Conservation (phyloP, 2,329 filamentous ascomycete species). For the Verticillium nubilum region DNA sequence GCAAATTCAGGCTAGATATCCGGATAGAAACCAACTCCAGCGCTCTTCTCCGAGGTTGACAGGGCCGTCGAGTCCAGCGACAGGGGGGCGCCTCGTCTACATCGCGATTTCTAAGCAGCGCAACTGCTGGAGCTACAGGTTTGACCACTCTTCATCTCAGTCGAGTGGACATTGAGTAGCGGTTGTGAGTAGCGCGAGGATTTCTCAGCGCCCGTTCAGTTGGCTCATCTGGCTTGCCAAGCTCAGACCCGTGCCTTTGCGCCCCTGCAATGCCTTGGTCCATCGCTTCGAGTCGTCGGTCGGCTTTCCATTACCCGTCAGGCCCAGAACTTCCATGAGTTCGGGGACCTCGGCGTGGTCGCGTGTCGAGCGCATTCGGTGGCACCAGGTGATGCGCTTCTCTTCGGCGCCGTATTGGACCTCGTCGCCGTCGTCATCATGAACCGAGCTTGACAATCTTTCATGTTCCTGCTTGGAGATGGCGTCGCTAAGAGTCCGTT, state of each 20-base stretch:
- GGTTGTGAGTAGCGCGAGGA: not conserved
- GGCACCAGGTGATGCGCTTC: slow-evolving; percentile 70
- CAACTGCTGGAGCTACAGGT: not conserved
- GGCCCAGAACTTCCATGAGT: slow-evolving; percentile 56
- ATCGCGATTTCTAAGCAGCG: not conserved
- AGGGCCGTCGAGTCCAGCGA: not conserved
- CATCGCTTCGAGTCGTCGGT: slow-evolving; percentile 37
- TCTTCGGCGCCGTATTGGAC: slow-evolving; percentile 30
- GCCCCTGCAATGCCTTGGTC: slow-evolving; percentile 36
- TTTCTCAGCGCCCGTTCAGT: slow-evolving; percentile 23
- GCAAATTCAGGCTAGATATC: not conserved
- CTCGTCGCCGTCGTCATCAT: slow-evolving; percentile 18
- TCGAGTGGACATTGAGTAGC: not conserved
- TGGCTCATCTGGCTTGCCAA: slow-evolving; percentile 44
- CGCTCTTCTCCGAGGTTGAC: not conserved
- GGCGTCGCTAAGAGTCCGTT: slow-evolving; percentile 19
- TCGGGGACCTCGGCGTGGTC: slow-evolving; percentile 71
- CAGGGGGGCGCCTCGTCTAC: not conserved
- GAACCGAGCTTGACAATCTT: slow-evolving; percentile 7
- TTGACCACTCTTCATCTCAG: not conserved
- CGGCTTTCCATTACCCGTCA: slow-evolving; percentile 36
- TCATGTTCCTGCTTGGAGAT: slow-evolving; percentile 3
- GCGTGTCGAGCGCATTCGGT: slow-evolving; percentile 73
- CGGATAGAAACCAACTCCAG: not conserved
- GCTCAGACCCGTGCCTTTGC: slow-evolving; percentile 50